Conservation (phyloP, 768 basidiomycete genomes). For the Mrakia gelida region DNA sequence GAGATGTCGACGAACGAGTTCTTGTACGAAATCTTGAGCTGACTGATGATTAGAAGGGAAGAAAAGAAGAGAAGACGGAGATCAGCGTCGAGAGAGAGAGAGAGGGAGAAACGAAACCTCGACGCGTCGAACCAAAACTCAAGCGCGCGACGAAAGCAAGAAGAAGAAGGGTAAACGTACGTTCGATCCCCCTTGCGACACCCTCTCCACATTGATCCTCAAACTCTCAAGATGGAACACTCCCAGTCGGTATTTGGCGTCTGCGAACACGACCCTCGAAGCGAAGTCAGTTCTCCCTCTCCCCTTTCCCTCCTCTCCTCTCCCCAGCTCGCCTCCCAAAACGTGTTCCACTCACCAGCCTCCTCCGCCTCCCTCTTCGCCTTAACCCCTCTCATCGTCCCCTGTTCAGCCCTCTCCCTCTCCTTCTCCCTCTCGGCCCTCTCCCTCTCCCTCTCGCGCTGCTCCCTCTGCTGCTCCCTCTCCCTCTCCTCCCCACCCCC, state of each 20-base stretch:
- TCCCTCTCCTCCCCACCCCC: neutral
- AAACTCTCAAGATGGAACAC: conserved; percentile 30
- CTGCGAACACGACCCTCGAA: neutral
- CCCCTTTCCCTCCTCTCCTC: neutral
- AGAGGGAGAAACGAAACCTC: no score
- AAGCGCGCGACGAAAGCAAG: neutral
- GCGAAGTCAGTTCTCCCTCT: neutral
- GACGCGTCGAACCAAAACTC: neutral
- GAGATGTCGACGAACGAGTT: conserved; percentile 10
- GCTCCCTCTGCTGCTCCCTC: neutral
- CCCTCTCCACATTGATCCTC: conserved; percentile 29
- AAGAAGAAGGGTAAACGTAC: neutral
- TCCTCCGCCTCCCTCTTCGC: conserved; percentile 31
- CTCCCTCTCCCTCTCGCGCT: conserved; percentile 16
- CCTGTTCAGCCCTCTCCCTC: conserved; percentile 26
- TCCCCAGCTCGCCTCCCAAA: neutral
- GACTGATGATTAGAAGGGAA: no score
- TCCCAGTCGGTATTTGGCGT: conserved; percentile 26
- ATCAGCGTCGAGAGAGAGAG: no score
- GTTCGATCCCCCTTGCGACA: conserved; percentile 21
- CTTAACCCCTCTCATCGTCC: conserved; percentile 18
- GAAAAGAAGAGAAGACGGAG: neutral
- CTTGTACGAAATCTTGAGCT: conserved; percentile 28
- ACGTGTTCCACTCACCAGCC: conserved; percentile 8
- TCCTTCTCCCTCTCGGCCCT: conserved; percentile 21